Conservation (phyloP, 495 filamentous ascomycete genomes). For the Astrothelium macrocarpum region DNA sequence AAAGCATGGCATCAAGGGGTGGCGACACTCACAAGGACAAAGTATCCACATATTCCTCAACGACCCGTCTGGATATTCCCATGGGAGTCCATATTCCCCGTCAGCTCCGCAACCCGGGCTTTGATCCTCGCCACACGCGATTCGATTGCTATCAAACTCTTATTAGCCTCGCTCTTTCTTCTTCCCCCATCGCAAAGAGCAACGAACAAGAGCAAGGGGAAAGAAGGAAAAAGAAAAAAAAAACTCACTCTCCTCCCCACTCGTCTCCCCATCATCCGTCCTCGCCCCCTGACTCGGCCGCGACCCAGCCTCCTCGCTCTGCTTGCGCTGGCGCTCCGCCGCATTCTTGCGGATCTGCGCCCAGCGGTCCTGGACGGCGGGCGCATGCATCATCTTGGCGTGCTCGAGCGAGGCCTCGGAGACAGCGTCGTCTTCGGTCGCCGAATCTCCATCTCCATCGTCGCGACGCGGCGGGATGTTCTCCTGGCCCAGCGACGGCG, state of each 20-base stretch:
- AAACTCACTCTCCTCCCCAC: slow-evolving; percentile 88
- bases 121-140: slow-evolving; percentile 95
- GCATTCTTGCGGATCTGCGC: slow-evolving; percentile 93
- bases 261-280: slow-evolving; percentile 75
- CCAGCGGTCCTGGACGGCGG: slow-evolving; percentile 58
- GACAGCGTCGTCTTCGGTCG: slow-evolving; percentile 7
- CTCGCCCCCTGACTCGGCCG: slow-evolving; percentile 41
- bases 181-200: too few species aligned
- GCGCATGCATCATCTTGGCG: slow-evolving; percentile 32
- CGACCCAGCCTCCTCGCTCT: slow-evolving; percentile 54
- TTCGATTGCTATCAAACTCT: slow-evolving; percentile 63
- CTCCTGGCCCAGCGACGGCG: not conserved
- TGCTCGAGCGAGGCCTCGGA: slow-evolving; percentile 23
- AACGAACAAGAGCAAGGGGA: too few species aligned
- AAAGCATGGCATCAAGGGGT: not conserved
- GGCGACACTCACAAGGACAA: not conserved
- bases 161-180: not conserved
- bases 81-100: slow-evolving; percentile 59
- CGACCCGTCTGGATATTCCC: slow-evolving; percentile 3
- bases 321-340: slow-evolving; percentile 57
- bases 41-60: not conserved
- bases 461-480: not conserved
- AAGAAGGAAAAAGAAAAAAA: not conserved
- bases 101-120: slow-evolving; percentile 88
- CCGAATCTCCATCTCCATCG: not conserved